Conservation (phyloP, 2,329 filamentous ascomycete species). For the Colletotrichum sp. region DNA sequence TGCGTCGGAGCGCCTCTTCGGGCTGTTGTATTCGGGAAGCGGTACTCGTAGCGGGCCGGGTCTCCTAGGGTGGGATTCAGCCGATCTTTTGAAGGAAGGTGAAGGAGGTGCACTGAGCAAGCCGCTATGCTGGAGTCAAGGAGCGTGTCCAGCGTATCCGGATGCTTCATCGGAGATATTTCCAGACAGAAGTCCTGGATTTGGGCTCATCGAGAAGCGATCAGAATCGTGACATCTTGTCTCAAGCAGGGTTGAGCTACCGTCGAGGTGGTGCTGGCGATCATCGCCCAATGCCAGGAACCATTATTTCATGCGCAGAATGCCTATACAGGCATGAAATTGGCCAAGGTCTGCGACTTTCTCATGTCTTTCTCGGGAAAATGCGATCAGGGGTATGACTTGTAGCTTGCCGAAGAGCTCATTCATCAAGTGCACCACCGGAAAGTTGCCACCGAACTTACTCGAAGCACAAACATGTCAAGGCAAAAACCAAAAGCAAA, state of each 20-base stretch:
- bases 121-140: conserved; percentile 57
- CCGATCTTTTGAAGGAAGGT: conserved; percentile 79
- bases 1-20: conserved; percentile 46
- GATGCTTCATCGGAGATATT: background rate
- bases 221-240: background rate
- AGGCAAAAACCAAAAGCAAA: background rate
- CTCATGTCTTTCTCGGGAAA: background rate
- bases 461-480: background rate
- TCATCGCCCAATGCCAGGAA: background rate
- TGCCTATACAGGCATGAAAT: background rate
- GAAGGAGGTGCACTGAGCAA: conserved; percentile 56
- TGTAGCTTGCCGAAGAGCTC: background rate
- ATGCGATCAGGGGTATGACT: background rate
- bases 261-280: background rate
- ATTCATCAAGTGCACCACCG: background rate
- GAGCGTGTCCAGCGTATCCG: conserved; percentile 62
- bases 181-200: background rate
- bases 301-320: background rate
- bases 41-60: conserved; percentile 65
- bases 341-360: background rate
- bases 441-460: background rate
- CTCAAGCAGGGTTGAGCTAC: background rate
- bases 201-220: background rate
- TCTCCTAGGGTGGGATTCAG: conserved; percentile 73
- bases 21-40: conserved; percentile 56